Evolutionary conservation across 2,329 filamentous ascomycete species (phyloP).

Genomic region (Fusarium sp.): DNA sequence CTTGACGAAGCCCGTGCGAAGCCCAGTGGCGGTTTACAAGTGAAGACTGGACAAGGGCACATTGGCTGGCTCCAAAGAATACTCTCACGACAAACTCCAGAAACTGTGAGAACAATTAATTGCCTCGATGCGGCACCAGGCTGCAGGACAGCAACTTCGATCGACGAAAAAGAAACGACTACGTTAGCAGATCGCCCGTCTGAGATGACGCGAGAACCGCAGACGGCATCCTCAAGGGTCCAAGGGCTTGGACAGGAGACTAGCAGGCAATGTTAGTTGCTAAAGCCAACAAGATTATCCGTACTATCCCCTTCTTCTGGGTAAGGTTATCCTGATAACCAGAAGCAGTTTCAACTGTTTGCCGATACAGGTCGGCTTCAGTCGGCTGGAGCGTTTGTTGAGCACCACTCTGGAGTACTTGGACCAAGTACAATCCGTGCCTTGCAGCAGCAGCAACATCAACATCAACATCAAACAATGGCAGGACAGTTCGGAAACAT

Average conservation of each 20-base stretch:
- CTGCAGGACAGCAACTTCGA: conserved; percentile 26
- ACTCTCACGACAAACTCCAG: conserved; percentile 27
- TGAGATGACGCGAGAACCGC: conserved; percentile 35
- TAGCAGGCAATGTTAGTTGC: conserved; percentile 20
- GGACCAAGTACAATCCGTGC: conserved; percentile 25
- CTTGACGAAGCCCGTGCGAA: conserved; percentile 35
- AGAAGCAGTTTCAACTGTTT: conserved; percentile 1
- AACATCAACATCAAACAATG: conserved; percentile 3
- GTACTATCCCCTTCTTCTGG: conserved; percentile 20
- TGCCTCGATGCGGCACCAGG: conserved; percentile 27
- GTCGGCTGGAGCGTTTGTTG: conserved; percentile 11
- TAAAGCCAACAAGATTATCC: conserved; percentile 30
- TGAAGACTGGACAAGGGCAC: conserved; percentile 33
- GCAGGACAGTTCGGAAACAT: conserved; percentile 17
- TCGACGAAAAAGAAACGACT: conserved; percentile 37
- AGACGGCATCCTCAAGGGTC: conserved; percentile 24
- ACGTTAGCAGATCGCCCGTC: conserved; percentile 26
- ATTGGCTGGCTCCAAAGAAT: conserved; percentile 34
- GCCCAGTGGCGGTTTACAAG: conserved; percentile 32
- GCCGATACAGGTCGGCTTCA: conserved; percentile 26
- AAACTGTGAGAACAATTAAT: conserved; percentile 32
- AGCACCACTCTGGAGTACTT: not conserved
- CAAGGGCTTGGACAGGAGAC: conserved; percentile 12
- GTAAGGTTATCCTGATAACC: conserved; percentile 9
- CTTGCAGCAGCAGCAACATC: conserved; percentile 33